A percentile compares a stretch with the other conserved stretches of the same genome.
These are phyloP conservation scores for Xylaria sp. DNA, from an alignment of 2,329 filamentous ascomycete species.

Conservation along the genomic window DNA sequence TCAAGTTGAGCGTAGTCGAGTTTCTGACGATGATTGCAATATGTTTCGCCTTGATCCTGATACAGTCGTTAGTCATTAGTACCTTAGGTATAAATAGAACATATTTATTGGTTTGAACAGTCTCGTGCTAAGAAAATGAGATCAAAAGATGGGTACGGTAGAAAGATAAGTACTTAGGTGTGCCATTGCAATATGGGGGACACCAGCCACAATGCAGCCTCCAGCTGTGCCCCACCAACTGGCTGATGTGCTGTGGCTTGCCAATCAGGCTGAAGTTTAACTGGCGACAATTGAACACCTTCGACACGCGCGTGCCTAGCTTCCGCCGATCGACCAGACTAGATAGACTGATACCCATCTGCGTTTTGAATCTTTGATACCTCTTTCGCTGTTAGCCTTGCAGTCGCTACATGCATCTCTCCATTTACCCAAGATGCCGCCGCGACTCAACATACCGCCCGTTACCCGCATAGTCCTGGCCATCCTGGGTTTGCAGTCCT, in stretches of 20 bases:
- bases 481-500: conserved; percentile 74
- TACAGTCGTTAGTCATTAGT: no score
- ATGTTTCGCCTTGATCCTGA: no score
- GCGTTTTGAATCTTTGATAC: conserved; percentile 7
- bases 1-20: no score
- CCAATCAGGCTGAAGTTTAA: conserved; percentile 20
- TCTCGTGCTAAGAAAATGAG: no score
- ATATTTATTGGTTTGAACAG: no score
- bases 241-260: conserved; percentile 9
- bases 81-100: no score
- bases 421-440: conserved; percentile 63
- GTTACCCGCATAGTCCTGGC: conserved; percentile 84
- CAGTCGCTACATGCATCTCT: conserved; percentile 28
- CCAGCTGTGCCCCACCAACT: neutral
- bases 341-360: conserved; percentile 1
- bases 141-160: no score
- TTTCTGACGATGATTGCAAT: no score
- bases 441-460: conserved; percentile 89
- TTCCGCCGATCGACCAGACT: conserved; percentile 15
- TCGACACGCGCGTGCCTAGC: conserved; percentile 11
- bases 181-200: neutral
- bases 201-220: conserved; percentile 20
- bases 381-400: conserved; percentile 4
- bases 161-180: neutral
- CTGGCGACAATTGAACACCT: neutral